Evolutionary conservation across 2,329 filamentous ascomycete genomes (phyloP), one percentile per base, ranked within the genome.

Genomic region (Ophiosphaerella narmari): DNA sequence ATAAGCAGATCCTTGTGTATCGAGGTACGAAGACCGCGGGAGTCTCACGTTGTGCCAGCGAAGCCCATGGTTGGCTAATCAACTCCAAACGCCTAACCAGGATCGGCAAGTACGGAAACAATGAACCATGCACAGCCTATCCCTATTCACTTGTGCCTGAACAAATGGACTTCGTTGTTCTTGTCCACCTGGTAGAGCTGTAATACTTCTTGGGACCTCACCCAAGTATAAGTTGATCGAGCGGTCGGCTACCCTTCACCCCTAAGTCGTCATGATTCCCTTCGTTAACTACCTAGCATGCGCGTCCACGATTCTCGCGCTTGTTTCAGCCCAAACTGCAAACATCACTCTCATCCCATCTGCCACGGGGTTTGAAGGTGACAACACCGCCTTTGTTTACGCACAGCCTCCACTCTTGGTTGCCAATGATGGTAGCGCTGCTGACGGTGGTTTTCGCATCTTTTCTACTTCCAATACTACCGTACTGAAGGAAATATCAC

Each of bases 351-450:
- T 68, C 5, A 39, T 52, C 6, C 58, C 60, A 41, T 62, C 54
- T 35, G 62, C 63, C 13, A 59, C 50, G 7, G 60, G 59, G 5
- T 68, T 68, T 18, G 60, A 68, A 21, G 47, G 55, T n/a, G 67
- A 70, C 24, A 68, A 66, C 26, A 62, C 65, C 8, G 63, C 52
- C 7, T 64, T 70, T 34, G 46, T 66, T 31, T 68, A 70, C 21
- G 52, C 57, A 6, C 31, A 34, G 5, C 46, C 53, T 6, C 60
- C 65, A 29, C 43, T 61, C 2, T 45, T 70, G 1, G 54, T 68
- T 9, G 55, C 51, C 6, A 68, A 70, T 13, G 65, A 70, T 42
- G 65, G 62, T 7, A 63, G 66, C 42, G 67, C 67, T 16, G 63
- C 57, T 29, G 55, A 66, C 16, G 67, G 67, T 7, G 67, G 67